Evolutionary conservation across 1,284 basidiomycete genomes (phyloP), one percentile per base, ranked within the genome.

Genomic region (Irpex rosettiformis): DNA sequence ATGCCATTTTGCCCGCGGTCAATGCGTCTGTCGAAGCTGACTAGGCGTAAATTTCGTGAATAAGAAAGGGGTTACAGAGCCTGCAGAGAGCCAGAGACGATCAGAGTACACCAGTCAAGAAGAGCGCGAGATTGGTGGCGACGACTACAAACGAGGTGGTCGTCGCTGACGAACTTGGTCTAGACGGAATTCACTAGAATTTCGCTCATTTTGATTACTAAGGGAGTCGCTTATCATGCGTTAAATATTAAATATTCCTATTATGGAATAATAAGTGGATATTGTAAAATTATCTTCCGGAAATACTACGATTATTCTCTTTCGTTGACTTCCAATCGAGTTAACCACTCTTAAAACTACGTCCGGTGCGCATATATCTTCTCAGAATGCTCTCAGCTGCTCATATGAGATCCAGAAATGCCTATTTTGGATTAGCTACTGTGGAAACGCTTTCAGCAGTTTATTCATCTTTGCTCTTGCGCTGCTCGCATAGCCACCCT

Each of bases 401-500:
- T 7, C 33, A 16, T 6, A n/a, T 18, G 13, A 45, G 13, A 11
- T 45, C 43, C 3, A 45, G 5, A 8, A 24, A 11, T 51, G 33
- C 52, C 25, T 61, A 33, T 25, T 42, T 29, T 28, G 11, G 7
- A 22, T 54, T 16, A 40, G 11, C 30, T 55, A 56, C n/a, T 56
- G 24, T 2, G 67, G 61, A 49, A 72, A 57, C 1, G 70, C 73
- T 49, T 61, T 66, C 58, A 88, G 67, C 16, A 88, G 68, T 6
- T 58, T 72, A 55, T 84, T 73, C 78, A 88, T 85, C 70, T 83
- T 88, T 45, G 67, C 70, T 62, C 77, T 73, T 33, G 85, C 82
- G 65, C 79, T 81, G 2, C 71, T 62, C 10, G 82, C 79, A 66
- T 89, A 89, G 56, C 76, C 74, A n/a, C 81, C 81, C 86, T 87